A percentile compares a stretch with the other conserved stretches of the same genome.
Conservation (phyloP, 352 stramenopile genomes). For the Thalassiosira ordinaria region DNA sequence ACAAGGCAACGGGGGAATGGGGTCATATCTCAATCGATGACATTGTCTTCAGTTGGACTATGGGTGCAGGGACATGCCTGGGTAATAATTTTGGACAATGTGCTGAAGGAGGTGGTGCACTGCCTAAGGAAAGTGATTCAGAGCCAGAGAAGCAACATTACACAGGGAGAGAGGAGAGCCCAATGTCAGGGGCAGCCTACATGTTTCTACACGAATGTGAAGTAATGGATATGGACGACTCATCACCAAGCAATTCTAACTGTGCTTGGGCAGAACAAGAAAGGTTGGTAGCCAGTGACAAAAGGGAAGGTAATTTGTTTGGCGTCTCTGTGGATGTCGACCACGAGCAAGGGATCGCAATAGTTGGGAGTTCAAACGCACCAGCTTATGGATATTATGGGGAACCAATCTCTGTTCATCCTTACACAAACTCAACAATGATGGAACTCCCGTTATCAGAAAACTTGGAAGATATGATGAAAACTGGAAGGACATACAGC, state of each 20-base stretch:
- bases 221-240: conserved; percentile 27
- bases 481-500: conserved; percentile 48
- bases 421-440: conserved; percentile 53
- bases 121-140: conserved; percentile 42
- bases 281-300: conserved; percentile 90
- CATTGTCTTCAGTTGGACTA: conserved; percentile 92
- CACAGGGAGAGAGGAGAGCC: conserved; percentile 62
- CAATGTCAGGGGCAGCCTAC: conserved; percentile 75
- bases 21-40: conserved; percentile 97
- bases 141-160: conserved; percentile 50
- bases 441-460: conserved; percentile 43
- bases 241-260: conserved; percentile 52
- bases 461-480: conserved; percentile 52
- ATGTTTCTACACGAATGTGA: conserved; percentile 69
- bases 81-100: conserved; percentile 54
- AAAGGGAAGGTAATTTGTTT: conserved; percentile 88
- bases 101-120: conserved; percentile 31
- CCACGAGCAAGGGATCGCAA: conserved; percentile 86
- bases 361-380: conserved; percentile 87
- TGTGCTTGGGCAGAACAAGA: conserved; percentile 91
- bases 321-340: conserved; percentile 90
- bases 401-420: conserved; percentile 61
- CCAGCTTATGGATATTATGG: conserved; percentile 89
- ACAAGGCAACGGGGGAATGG: conserved; percentile 90
- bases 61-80: conserved; percentile 34